Evolutionary conservation across 192 early-diverging fungal species (phyloP).

Genomic region (Gryganskiella cystojenkinii): DNA sequence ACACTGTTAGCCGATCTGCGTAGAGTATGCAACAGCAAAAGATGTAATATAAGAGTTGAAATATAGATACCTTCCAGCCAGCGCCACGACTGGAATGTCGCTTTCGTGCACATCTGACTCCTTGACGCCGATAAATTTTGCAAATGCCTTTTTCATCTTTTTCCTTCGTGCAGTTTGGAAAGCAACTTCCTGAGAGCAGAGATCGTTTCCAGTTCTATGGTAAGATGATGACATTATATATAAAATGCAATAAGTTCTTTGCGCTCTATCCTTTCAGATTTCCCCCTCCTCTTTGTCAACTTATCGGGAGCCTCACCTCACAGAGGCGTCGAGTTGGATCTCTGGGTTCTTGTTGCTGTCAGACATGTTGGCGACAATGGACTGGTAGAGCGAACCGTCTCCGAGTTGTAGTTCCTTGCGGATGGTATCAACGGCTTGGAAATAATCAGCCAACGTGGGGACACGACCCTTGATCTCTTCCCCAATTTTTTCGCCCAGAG

Average conservation of each 20-base stretch:
- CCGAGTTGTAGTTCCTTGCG: conserved; percentile 44
- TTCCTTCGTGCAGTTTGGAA: conserved; percentile 61
- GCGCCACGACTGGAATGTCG: conserved; percentile 77
- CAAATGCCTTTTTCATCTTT: conserved; percentile 71
- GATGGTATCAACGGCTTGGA: conserved; percentile 31
- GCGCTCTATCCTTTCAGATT: conserved; percentile 20
- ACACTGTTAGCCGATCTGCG: no score
- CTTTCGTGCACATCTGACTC: conserved; percentile 68
- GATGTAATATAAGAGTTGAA: background rate
- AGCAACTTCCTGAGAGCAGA: conserved; percentile 58
- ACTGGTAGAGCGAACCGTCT: conserved; percentile 49
- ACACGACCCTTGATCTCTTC: conserved; percentile 51
- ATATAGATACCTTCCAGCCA: conserved; percentile 67
- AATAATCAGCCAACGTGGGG: conserved; percentile 47
- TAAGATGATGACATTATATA: background rate
- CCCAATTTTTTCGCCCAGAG: conserved; percentile 34
- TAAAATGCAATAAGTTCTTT: conserved; percentile 6
- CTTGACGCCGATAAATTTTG: conserved; percentile 78
- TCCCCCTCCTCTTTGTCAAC: conserved; percentile 26
- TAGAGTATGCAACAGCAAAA: background rate
- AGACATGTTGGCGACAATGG: conserved; percentile 37
- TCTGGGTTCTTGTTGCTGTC: conserved; percentile 55
- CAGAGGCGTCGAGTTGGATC: conserved; percentile 53
- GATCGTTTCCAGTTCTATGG: conserved; percentile 42
- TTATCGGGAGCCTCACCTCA: conserved; percentile 26